Conservation (phyloP, 495 filamentous ascomycete genomes). For the Lepraria neglecta region DNA sequence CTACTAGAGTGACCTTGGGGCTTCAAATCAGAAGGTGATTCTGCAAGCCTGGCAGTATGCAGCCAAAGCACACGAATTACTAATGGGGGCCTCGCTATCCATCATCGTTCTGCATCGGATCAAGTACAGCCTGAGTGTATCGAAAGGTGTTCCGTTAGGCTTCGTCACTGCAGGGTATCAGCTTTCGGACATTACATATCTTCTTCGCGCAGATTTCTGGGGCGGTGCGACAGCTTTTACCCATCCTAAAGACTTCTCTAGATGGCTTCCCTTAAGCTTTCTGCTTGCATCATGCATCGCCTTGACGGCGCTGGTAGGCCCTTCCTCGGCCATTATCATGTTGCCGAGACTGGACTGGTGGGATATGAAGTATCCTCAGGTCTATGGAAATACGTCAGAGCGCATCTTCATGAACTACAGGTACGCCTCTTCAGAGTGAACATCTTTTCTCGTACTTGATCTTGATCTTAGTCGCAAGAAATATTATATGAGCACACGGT, state of each 20-base stretch:
- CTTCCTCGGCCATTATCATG: slow-evolving; percentile 21
- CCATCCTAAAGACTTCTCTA: neutral
- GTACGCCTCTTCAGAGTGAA: too few relatives aligned
- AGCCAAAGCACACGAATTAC: slow-evolving; percentile 18
- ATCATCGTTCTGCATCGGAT: slow-evolving; percentile 14
- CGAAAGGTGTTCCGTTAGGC: slow-evolving; percentile 19
- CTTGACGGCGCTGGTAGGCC: slow-evolving; percentile 15
- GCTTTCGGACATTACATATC: slow-evolving; percentile 8
- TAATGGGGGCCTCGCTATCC: slow-evolving; percentile 14
- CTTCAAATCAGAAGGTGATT: slow-evolving; percentile 7
- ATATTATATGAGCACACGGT: too few relatives aligned
- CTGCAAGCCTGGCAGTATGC: slow-evolving; percentile 20
- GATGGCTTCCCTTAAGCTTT: neutral
- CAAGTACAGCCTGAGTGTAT: slow-evolving; percentile 6
- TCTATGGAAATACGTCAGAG: too few relatives aligned
- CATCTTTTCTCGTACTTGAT: too few relatives aligned
- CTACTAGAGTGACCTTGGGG: slow-evolving; percentile 18
- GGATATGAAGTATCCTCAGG: slow-evolving; percentile 6
- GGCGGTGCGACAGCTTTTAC: slow-evolving; percentile 12
- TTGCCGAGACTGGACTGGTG: slow-evolving; percentile 21
- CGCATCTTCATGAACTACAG: too few relatives aligned
- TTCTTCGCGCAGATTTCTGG: slow-evolving; percentile 12
- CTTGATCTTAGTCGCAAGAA: too few relatives aligned
- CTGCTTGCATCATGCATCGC: slow-evolving; percentile 14
- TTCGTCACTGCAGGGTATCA: slow-evolving; percentile 19